Percentiles rank a stretch among this genome's conserved stretches.
phyloP scores from a whole-genome alignment of 495 filamentous ascomycete genomes.

The Xylaria sp. region DNA sequence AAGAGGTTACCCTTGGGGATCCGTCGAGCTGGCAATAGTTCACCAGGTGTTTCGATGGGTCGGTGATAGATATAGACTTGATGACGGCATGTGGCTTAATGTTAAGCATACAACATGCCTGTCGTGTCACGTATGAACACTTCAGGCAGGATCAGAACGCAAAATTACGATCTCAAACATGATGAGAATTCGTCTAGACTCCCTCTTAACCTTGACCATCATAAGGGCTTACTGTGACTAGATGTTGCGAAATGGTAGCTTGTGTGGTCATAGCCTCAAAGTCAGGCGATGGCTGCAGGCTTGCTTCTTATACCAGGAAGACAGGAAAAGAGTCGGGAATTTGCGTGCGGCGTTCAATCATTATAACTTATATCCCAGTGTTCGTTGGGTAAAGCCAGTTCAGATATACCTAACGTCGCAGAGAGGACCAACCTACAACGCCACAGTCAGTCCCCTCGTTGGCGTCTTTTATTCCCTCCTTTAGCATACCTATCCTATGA shows the following conservation, averaged over 20 bases:
- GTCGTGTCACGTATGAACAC: not conserved
- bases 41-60: not conserved
- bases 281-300: not conserved
- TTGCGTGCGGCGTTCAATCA: not conserved
- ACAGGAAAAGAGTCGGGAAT: not conserved
- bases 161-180: not conserved
- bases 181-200: not conserved
- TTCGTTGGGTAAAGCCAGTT: too few relatives aligned
- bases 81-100: not conserved
- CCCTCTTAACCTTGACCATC: not conserved
- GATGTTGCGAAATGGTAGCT: not conserved
- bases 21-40: not conserved
- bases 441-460: too few relatives aligned
- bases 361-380: not conserved
- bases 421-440: too few relatives aligned
- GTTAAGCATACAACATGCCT: not conserved
- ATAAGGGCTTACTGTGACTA: not conserved
- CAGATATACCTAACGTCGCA: not conserved
- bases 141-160: not conserved
- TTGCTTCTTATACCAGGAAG: not conserved
- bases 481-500: too few relatives aligned
- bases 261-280: not conserved
- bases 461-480: too few relatives aligned
- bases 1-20: not conserved
- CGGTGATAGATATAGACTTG: conserved; percentile 15